phyloP scores from a whole-genome alignment of 1,284 basidiomycete species.

The Anthracocystis panici-leucophaei region DNA sequence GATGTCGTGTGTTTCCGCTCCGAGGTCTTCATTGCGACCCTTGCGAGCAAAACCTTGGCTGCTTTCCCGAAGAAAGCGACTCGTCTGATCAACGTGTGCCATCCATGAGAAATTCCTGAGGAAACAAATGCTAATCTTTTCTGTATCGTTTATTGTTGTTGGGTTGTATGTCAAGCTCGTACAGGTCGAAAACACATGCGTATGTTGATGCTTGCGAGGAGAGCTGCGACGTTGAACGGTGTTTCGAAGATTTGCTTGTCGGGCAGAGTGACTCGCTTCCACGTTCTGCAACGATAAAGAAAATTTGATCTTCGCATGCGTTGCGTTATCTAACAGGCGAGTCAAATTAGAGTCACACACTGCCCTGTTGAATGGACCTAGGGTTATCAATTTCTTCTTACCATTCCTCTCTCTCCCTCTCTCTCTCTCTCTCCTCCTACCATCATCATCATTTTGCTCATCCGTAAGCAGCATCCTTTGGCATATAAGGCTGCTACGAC shows the following conservation, averaged over 20 bases:
- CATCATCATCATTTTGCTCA: background rate
- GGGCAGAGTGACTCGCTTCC: too few relatives aligned
- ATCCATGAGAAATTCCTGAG: background rate
- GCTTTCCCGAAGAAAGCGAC: background rate
- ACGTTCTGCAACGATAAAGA: too few relatives aligned
- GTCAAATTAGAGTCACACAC: slow-evolving; percentile 2
- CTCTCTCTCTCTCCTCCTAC: background rate
- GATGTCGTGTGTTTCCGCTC: background rate
- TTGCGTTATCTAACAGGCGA: slow-evolving; percentile 15
- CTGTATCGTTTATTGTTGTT: too few relatives aligned
- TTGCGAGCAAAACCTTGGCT: too few relatives aligned
- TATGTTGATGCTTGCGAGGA: too few relatives aligned
- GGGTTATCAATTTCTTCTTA: background rate
- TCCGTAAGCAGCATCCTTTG: background rate
- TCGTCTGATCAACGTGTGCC: background rate
- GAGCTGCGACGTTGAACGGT: too few relatives aligned
- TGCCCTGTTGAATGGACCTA: background rate
- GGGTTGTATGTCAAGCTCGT: too few relatives aligned
- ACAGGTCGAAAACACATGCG: too few relatives aligned
- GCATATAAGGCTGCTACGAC: background rate
- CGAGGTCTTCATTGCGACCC: background rate
- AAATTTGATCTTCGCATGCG: background rate
- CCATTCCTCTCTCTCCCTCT: background rate
- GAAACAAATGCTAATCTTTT: too few relatives aligned
- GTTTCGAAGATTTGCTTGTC: too few relatives aligned